Evolutionary conservation across 1,139 yeast genomes (phyloP), one percentile per base, ranked within the genome.

Genomic region (Debaryomyces subglobosus): DNA sequence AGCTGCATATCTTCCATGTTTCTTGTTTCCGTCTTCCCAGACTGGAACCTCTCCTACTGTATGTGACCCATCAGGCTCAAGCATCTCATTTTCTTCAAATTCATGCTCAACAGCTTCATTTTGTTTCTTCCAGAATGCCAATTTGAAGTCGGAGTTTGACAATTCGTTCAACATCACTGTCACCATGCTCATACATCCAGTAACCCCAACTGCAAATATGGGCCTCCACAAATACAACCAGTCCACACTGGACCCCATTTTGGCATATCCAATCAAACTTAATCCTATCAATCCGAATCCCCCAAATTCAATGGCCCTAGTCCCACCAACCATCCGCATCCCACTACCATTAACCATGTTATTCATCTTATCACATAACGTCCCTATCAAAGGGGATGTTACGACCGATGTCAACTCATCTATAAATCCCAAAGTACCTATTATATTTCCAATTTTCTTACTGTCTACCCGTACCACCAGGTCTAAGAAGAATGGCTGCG

Each of bases 401-500:
- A 75, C 48, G 48, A 86, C 78, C 7, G 84, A 73, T 0, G 79
- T 65, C 2, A 84, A 51, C 58, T 86, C 92, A 61, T 86, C 92
- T 10, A 77, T 77, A 44, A 84, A 78, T 0, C 89, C 89, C 44
- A 86, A 62, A 2, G 78, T 69, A 0, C 91, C 90, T 15, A 84
- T 78, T 44, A 78, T 72, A 39, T 72, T 69, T 1, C 91, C 91
- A 49, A 83, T 71, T 40, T 72, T 69, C 15, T 35, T 61, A 5
- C 72, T 63, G 13, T 65, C 61, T 8, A 79, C 65, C 0, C 79
- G 79, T 15, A 84, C 65, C 1, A 83, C 79, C 56, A 83, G 84
- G 4, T 81, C 73, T 35, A 86, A 69, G 60, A 79, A 84, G 60
- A 84, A 85, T 3, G 91, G 83, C 66, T 85, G 91, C 1, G 89